These are phyloP conservation scores for Peronospora tabacina DNA, from an alignment of 352 stramenopile genomes.

Conservation along the genomic window DNA sequence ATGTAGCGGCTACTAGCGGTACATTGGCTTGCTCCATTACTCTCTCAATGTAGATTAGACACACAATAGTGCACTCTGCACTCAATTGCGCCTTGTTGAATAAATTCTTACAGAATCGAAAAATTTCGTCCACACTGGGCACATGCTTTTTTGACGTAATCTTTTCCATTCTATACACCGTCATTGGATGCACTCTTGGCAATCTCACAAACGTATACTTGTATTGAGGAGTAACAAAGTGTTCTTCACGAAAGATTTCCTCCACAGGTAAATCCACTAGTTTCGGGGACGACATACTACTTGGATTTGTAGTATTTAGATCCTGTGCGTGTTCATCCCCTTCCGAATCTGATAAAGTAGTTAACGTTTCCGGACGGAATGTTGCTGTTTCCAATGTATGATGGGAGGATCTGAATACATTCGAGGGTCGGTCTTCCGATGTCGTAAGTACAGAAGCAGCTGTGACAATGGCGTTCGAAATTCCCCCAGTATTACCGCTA, in stretches of 20 bases:
- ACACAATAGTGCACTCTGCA: conserved; percentile 98
- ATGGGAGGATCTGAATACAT: conserved; percentile 18
- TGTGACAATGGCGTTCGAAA: conserved; percentile 19
- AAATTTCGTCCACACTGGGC: conserved; percentile 89
- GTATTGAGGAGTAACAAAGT: conserved; percentile 86
- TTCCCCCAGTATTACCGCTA: conserved; percentile 1
- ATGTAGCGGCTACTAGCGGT: conserved; percentile 91
- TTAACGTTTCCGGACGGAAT: conserved; percentile 3
- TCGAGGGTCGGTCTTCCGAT: conserved; percentile 11
- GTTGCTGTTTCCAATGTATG: conserved; percentile 9
- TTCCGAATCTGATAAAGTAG: background rate
- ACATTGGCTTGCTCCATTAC: conserved; percentile 97
- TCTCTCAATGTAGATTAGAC: conserved; percentile 98
- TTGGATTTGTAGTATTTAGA: conserved; percentile 22
- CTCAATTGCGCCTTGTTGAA: conserved; percentile 96
- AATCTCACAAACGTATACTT: conserved; percentile 82
- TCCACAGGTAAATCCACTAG: conserved; percentile 68
- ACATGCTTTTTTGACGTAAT: conserved; percentile 72
- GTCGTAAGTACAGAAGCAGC: conserved; percentile 20
- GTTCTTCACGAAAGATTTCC: conserved; percentile 81
- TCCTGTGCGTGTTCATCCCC: conserved; percentile 11
- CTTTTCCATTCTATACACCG: conserved; percentile 79
- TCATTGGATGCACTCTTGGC: conserved; percentile 64
- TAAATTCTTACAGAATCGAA: conserved; percentile 89
- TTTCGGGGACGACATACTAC: conserved; percentile 47